Evolutionary conservation across 140 eudicot genomes (phyloP).

Genomic region (Erigeron philadelphicus): DNA sequence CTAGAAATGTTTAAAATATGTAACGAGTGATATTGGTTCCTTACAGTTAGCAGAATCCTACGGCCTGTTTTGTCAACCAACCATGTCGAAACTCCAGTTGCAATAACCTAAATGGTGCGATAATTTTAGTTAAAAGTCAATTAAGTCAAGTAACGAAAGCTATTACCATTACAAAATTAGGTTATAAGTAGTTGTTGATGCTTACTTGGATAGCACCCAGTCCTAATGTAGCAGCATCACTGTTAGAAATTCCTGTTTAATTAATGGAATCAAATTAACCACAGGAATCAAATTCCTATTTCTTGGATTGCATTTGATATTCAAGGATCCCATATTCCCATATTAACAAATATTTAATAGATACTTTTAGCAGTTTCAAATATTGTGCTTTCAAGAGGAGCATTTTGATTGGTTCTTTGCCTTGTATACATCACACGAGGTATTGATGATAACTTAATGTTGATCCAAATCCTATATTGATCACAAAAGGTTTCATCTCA

Average conservation of each 20-base stretch:
- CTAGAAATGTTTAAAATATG: slow-evolving; percentile 10
- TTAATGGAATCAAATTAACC: slow-evolving; percentile 3
- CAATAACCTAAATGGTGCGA: slow-evolving; percentile 52
- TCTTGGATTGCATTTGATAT: not conserved
- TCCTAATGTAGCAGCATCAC: slow-evolving; percentile 79
- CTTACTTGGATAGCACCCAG: slow-evolving; percentile 84
- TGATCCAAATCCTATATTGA: no score
- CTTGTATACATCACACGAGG: no score
- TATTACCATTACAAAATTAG: not conserved
- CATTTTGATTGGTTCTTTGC: no score
- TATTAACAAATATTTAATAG: no score
- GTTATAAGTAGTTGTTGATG: slow-evolving; percentile 13
- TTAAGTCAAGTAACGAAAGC: not conserved
- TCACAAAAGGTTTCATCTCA: no score
- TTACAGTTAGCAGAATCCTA: slow-evolving; percentile 74
- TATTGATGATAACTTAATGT: no score
- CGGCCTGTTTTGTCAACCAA: slow-evolving; percentile 96
- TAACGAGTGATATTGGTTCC: slow-evolving; percentile 6
- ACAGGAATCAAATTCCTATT: not conserved
- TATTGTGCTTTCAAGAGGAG: no score
- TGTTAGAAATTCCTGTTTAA: slow-evolving; percentile 63
- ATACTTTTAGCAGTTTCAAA: no score
- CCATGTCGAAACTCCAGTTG: slow-evolving; percentile 84
- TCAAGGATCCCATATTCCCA: no score
- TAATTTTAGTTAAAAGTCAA: slow-evolving; percentile 5